phyloP scores from a whole-genome alignment of 257 asterid genomes.

The Nemophila menziesii region DNA sequence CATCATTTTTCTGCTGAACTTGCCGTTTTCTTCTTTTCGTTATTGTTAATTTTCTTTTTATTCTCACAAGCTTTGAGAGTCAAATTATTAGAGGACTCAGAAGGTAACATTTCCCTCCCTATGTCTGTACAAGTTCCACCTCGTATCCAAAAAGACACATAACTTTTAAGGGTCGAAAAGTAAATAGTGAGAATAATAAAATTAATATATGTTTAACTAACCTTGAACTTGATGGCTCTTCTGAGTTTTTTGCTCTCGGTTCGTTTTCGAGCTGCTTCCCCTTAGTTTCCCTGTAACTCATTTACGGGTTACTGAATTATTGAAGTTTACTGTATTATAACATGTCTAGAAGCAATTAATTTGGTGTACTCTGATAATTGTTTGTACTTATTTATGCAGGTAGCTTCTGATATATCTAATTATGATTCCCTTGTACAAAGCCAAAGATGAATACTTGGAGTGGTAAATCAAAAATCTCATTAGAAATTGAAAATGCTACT shows the following conservation, averaged over 20 bases:
- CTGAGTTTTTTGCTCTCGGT: no score
- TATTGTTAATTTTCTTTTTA: constrained; percentile 15
- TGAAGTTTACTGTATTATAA: no score
- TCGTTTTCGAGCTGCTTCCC: no score
- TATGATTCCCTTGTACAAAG: constrained; percentile 16
- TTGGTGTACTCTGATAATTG: no score
- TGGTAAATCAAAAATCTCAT: constrained; percentile 16
- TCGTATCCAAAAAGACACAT: neutral
- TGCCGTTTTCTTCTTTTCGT: constrained; percentile 24
- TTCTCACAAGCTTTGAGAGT: constrained; percentile 10
- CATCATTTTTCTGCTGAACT: constrained; percentile 14
- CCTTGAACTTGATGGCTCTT: no score
- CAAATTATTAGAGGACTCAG: constrained; percentile 17
- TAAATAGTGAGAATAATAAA: no score
- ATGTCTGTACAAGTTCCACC: constrained; percentile 14
- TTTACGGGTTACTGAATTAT: no score
- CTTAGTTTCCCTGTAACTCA: no score
- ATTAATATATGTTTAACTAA: no score
- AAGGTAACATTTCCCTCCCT: constrained; percentile 22
- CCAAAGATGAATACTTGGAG: constrained; percentile 21
- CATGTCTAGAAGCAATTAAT: no score
- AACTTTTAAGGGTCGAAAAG: neutral
- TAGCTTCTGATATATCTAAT: constrained; percentile 26
- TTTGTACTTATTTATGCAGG: no score
- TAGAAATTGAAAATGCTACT: constrained; percentile 21